phyloP scores from a whole-genome alignment of 345 rosid genomes.

The Aquilaria malaccensis region DNA sequence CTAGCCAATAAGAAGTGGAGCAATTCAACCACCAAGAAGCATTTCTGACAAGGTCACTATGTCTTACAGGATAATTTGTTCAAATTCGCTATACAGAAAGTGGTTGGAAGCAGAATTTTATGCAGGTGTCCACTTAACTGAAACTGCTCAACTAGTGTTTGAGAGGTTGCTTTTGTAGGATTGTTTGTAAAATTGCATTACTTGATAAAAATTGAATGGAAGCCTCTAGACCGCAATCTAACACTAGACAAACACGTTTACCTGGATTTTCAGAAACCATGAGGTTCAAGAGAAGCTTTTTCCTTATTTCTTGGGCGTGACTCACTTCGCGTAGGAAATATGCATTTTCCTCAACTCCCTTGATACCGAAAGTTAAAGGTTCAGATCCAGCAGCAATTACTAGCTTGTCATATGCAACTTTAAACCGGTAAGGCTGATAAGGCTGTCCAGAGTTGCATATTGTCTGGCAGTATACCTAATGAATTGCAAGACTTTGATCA shows the following conservation, averaged over 20 bases:
- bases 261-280: constrained; percentile 96
- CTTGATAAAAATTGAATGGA: not conserved
- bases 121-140: too few relatives aligned
- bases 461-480: constrained; percentile 79
- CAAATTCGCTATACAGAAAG: not conserved
- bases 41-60: too few relatives aligned
- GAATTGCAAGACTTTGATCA: constrained; percentile 2
- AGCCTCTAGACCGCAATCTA: not conserved
- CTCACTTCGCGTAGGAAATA: constrained; percentile 85
- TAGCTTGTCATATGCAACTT: constrained; percentile 87
- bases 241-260: constrained; percentile 3
- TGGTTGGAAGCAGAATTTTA: not conserved
- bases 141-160: too few relatives aligned
- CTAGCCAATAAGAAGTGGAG: too few relatives aligned
- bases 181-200: not conserved
- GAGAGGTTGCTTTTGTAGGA: too few relatives aligned
- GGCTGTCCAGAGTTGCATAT: constrained; percentile 39
- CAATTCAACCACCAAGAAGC: too few relatives aligned
- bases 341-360: constrained; percentile 85
- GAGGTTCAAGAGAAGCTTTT: constrained; percentile 84
- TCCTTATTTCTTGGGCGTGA: constrained; percentile 91
- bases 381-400: constrained; percentile 88
- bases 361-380: constrained; percentile 85
- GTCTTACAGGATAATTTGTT: not conserved
- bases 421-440: constrained; percentile 62